Base-by-base conservation (phyloP, 371 early-diverging fungal species). In the Rhizomucor miehei region DNA sequence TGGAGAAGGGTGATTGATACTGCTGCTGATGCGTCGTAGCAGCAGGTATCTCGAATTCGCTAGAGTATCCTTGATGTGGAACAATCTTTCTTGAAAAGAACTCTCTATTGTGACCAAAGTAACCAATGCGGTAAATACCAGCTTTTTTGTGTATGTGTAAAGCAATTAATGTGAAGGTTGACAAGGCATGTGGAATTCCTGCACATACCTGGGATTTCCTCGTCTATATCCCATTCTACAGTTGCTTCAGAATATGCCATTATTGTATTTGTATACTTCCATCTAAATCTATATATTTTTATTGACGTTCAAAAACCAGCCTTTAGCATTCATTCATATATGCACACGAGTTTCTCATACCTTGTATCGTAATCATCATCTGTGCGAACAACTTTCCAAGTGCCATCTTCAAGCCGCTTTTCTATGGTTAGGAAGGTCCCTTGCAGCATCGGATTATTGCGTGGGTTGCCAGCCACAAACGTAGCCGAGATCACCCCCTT, bases 381-480 rank as follows among this genome's bases (percentile, higher is more conserved):
- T 10, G 61, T 74, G 5, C 69, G 59, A 1, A 79, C 46, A 2
- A 71, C 59, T 41, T 54, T 44, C 81, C 81, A 82, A 12, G 52
- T 44, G 3, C 60, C 66, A n/a, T 37, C 43, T 1, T 46, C 56
- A 6, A 57, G 17, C 29, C 63, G 69, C 48, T 54, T 51, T 54
- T 87, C 84, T 1, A 87, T 80, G 2, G 83, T 77, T 60, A 84
- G 66, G 49, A 65, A 85, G 0, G 73, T 78, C 35, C 64, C 54
- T 16, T 63, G 63, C 0, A 66, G 24, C 62, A 65, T 68, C 36
- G 62, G 76, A 43, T 80, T 67, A 52, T 82, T 84, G n/a, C 84
- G 59, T 12, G 86, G 88, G 60, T 86, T 82, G 13, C 82, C 84
- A 24, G 84, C 81, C 8, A 74, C 69, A 67, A 85, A 87, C 2